Evolutionary conservation across 2,329 filamentous ascomycete genomes (phyloP), one percentile per base, ranked within the genome.

Genomic region (Ascochyta viciae-villosae): DNA sequence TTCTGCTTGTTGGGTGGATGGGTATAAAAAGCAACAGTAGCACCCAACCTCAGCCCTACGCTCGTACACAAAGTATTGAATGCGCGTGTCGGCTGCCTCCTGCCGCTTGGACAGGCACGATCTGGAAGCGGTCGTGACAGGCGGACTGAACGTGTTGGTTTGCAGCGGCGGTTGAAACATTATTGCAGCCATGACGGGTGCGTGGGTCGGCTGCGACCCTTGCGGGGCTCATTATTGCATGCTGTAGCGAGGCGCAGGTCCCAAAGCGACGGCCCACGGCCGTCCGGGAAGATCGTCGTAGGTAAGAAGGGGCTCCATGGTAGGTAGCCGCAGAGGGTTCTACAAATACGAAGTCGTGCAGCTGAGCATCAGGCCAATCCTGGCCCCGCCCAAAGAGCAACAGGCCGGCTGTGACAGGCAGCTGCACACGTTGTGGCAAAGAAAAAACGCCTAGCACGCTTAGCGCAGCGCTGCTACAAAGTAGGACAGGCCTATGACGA

Each of bases 341-440:
- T 34, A 39, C 47, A 33, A 42, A 50, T 37, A 56, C 47, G 47
- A 50, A 50, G n/a, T 22, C n/a, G 24, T 33, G 41, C 38, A 47
- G 47, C 42, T 47, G 42, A 56, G 42, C 29, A 29, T 31, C 29
- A 37, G 26, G 31, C 53, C 47, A 50, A 56, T 56, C 5, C n/a
- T 35, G 13, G 9, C 16, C 16, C 38, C 19, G 23, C 34, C 45
- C 13, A 26, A 19, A 24, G n/a, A 22, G 34, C 34, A 16, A 47
- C 33, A 33, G 35, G 9, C 42, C 41, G 29, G 40, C 40, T 46
- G 38, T 42, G 37, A 33, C 53, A 47, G 37, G 35, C 46, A 49
- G 37, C 34, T 46, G 53, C 50, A 37, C 60, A 61, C 55, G 57
- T 59, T 57, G 65, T 66, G 65, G 60, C 65, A 47, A 61, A 26